Evolutionary conservation across 352 stramenopile species (phyloP).

Genomic region (Phytopythium aichiense): DNA sequence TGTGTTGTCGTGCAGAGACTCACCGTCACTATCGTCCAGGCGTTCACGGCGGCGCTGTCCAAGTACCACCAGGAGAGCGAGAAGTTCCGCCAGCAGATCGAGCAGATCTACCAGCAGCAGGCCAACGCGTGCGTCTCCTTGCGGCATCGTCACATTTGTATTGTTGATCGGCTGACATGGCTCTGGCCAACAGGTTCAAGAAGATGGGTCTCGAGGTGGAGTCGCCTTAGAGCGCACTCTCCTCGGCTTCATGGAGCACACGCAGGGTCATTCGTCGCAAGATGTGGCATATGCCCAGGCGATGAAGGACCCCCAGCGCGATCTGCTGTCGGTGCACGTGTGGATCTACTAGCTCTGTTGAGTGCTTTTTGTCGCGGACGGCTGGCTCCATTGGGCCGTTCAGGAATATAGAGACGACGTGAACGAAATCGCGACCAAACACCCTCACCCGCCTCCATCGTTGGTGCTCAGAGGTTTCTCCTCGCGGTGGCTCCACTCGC

Average conservation of each 20-base stretch:
- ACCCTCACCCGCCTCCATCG: not conserved
- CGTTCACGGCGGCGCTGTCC: slow-evolving; percentile 65
- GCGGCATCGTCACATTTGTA: not conserved
- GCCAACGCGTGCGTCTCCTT: slow-evolving; percentile 51
- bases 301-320: not conserved
- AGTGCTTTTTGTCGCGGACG: not conserved
- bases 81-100: slow-evolving; percentile 62
- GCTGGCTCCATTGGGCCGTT: not conserved
- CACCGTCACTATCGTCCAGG: slow-evolving; percentile 16
- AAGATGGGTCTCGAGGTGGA: slow-evolving; percentile 63
- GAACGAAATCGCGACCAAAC: not conserved
- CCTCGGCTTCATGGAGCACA: not conserved
- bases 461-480: not conserved
- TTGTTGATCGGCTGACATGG: not conserved
- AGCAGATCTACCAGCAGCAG: slow-evolving; percentile 66
- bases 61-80: slow-evolving; percentile 63
- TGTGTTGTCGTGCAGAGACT: not conserved
- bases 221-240: slow-evolving; percentile 23
- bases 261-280: not conserved
- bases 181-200: slow-evolving; percentile 41
- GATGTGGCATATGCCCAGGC: not conserved
- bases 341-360: not conserved
- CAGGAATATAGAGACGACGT: slow-evolving; percentile 5
- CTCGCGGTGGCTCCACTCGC: slow-evolving; percentile 7
- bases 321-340: not conserved